Evolutionary conservation across 176 grass and related monocot genomes (phyloP).

Genomic region (Musa itinerans): DNA sequence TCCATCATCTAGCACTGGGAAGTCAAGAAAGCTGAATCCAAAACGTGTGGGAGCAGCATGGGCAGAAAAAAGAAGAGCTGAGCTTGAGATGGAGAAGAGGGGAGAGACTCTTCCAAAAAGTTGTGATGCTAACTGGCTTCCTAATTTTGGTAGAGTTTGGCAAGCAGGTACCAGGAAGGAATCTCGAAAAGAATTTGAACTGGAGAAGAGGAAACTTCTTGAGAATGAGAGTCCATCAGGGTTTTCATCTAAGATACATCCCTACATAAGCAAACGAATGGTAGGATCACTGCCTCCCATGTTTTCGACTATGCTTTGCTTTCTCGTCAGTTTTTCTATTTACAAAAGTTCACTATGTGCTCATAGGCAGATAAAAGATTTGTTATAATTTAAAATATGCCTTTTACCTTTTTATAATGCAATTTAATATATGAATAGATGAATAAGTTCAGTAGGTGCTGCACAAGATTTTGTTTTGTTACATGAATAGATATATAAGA

Average conservation of each 20-base stretch:
- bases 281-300: constrained; percentile 28
- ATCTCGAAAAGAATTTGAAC: constrained; percentile 71
- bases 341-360: background rate
- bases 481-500: background rate
- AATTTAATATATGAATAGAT: background rate
- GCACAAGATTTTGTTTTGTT: background rate
- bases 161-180: constrained; percentile 83
- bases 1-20: constrained; percentile 24
- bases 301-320: constrained; percentile 8
- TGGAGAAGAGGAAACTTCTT: constrained; percentile 35
- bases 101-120: constrained; percentile 40
- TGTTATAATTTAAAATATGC: background rate
- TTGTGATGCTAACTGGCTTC: constrained; percentile 68
- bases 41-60: constrained; percentile 92
- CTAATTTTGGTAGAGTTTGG: constrained; percentile 92
- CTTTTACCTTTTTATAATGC: background rate
- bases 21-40: constrained; percentile 66
- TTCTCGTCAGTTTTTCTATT: background rate
- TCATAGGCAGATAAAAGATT: background rate
- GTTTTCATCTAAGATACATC: constrained; percentile 46
- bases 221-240: constrained; percentile 25
- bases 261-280: constrained; percentile 92
- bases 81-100: constrained; percentile 73
- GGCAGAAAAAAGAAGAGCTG: constrained; percentile 77
- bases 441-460: background rate